Percentiles rank a stretch among this genome's conserved stretches.
These are phyloP conservation scores for Fragaria nilgerrensis DNA, from an alignment of 306 rosid species.

Conservation along the genomic window DNA sequence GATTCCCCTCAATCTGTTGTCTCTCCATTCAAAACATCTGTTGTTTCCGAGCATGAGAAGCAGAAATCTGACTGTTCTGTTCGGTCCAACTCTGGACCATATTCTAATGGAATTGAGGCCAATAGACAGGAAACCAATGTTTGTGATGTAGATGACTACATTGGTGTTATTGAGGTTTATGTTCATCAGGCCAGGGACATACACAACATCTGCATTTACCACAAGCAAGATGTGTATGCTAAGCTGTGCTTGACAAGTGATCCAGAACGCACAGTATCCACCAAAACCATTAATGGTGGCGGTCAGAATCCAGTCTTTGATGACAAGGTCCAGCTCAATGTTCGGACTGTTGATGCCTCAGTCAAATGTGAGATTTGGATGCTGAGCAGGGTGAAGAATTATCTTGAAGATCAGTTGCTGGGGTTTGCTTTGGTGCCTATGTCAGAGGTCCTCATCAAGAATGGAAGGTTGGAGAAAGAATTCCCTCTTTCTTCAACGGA, in stretches of 20 bases:
- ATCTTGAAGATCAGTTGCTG: conserved; percentile 95
- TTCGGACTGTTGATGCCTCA: conserved; percentile 50
- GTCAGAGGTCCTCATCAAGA: conserved; percentile 56
- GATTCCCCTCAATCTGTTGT: conserved; percentile 93
- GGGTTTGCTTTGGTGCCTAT: conserved; percentile 91
- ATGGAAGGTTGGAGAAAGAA: conserved; percentile 80
- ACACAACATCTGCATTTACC: conserved; percentile 94
- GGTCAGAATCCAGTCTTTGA: conserved; percentile 90
- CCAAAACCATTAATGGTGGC: conserved; percentile 91
- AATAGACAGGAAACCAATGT: conserved; percentile 40
- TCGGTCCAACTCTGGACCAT: conserved; percentile 19
- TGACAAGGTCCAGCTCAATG: conserved; percentile 62
- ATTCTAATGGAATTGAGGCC: conserved; percentile 48
- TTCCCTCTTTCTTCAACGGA: conserved; percentile 91
- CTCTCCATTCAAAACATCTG: conserved; percentile 61
- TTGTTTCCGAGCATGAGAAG: conserved; percentile 43
- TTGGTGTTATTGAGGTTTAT: conserved; percentile 69
- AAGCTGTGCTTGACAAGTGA: conserved; percentile 65
- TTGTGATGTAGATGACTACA: conserved; percentile 35
- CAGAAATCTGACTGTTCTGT: conserved; percentile 28
- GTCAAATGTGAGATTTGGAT: conserved; percentile 96
- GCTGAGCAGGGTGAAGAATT: conserved; percentile 91
- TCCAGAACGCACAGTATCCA: conserved; percentile 58
- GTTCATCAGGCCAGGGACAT: conserved; percentile 88
- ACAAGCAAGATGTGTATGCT: conserved; percentile 98